Conservation (phyloP, 2,329 filamentous ascomycete species). For the Plenodomus tracheiphilus region DNA sequence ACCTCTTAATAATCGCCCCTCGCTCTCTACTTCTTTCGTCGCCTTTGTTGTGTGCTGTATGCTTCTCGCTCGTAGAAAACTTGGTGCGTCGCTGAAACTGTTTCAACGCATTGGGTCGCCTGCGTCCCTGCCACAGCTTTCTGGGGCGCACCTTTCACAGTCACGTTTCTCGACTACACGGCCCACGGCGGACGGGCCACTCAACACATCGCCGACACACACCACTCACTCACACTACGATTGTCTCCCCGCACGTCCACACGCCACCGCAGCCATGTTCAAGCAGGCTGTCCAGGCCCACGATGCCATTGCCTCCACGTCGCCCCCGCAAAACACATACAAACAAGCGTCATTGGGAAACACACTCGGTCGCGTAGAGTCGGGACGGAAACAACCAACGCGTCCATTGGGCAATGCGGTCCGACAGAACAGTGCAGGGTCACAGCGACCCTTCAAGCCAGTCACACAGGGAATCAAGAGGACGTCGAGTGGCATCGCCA, state of each 20-base stretch:
- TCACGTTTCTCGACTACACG: conserved; percentile 19
- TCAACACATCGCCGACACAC: neutral
- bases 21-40: conserved; percentile 27
- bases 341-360: conserved; percentile 44
- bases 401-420: conserved; percentile 41
- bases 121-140: conserved; percentile 19
- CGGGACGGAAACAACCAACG: conserved; percentile 31
- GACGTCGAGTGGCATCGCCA: conserved; percentile 52
- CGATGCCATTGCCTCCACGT: conserved; percentile 34
- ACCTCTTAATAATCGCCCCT: neutral
- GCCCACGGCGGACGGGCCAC: conserved; percentile 1
- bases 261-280: conserved; percentile 41
- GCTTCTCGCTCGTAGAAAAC: conserved; percentile 33
- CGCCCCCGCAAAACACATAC: conserved; percentile 24
- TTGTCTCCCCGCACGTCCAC: conserved; percentile 20
- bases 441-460: conserved; percentile 11
- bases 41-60: conserved; percentile 43
- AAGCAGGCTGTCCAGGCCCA: conserved; percentile 47
- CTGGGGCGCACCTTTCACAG: conserved; percentile 22
- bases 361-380: conserved; percentile 44
- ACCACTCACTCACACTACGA: conserved; percentile 14
- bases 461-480: conserved; percentile 47
- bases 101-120: conserved; percentile 25
- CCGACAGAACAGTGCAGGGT: conserved; percentile 25
- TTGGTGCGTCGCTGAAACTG: conserved; percentile 42